Evolutionary conservation across 2,329 filamentous ascomycete species (phyloP).

Genomic region (Didymosphaeria variabile): DNA sequence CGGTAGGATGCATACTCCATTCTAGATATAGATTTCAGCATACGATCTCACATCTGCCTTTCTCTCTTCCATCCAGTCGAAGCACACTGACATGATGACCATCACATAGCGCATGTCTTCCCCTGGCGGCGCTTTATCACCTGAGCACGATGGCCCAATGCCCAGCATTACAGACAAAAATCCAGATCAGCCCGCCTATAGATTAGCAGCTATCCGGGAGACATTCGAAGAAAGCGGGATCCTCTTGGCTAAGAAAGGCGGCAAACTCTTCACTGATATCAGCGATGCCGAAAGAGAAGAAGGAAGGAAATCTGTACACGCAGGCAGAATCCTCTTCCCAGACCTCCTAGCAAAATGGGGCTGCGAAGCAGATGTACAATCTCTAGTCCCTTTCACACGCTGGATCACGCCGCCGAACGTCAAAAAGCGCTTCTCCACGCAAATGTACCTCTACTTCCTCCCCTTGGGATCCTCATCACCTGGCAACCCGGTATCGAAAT

Average conservation of each 20-base stretch:
- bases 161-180: conserved; percentile 60
- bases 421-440: conserved; percentile 84
- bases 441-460: conserved; percentile 96
- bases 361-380: conserved; percentile 71
- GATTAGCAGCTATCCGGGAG: conserved; percentile 86
- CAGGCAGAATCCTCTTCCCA: conserved; percentile 69
- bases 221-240: conserved; percentile 96
- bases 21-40: neutral
- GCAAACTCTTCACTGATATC: conserved; percentile 67
- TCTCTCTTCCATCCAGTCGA: conserved; percentile 71
- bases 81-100: neutral
- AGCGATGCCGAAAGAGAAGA: conserved; percentile 67
- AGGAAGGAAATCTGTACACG: conserved; percentile 75
- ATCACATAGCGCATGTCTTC: conserved; percentile 84
- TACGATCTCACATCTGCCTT: conserved; percentile 54
- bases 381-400: conserved; percentile 82
- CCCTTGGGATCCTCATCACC: conserved; percentile 60
- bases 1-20: no score
- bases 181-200: conserved; percentile 75
- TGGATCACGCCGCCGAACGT: conserved; percentile 85
- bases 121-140: conserved; percentile 84
- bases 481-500: conserved; percentile 25
- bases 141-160: conserved; percentile 75
- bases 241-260: conserved; percentile 70
- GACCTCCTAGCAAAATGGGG: conserved; percentile 70